Evolutionary conservation across 441 rosid genomes (phyloP).

Genomic region (Manihot esculenta): DNA sequence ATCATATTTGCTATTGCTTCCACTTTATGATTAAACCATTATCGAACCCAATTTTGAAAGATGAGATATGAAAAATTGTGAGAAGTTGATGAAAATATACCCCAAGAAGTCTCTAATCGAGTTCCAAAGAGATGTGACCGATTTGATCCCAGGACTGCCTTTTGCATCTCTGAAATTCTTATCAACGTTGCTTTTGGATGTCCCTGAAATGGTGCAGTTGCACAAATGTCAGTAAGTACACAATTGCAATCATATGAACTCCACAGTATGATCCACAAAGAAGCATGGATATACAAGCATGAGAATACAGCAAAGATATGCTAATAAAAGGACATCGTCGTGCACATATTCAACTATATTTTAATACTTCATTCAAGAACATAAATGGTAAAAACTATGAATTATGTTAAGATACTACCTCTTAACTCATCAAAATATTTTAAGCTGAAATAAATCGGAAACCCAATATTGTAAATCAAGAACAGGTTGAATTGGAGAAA

Average conservation of each 20-base stretch:
- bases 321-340: no score
- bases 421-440: no score
- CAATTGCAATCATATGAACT: background rate
- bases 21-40: background rate
- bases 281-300: background rate
- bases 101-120: slow-evolving; percentile 52
- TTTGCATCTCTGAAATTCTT: slow-evolving; percentile 11
- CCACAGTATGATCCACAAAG: background rate
- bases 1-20: background rate
- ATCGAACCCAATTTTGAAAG: background rate
- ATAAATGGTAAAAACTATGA: background rate
- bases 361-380: background rate
- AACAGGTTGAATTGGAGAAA: no score
- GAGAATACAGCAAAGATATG: background rate
- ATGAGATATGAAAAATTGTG: background rate
- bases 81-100: slow-evolving; percentile 37
- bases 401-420: no score
- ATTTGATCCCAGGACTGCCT: slow-evolving; percentile 26
- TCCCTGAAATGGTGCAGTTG: slow-evolving; percentile 28
- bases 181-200: slow-evolving; percentile 20
- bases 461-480: no score
- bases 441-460: no score
- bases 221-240: background rate
- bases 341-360: background rate
- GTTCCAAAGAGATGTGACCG: slow-evolving; percentile 49